Conservation (phyloP, 2,329 filamentous ascomycete species). For the Colletotrichum chrysophilum region DNA sequence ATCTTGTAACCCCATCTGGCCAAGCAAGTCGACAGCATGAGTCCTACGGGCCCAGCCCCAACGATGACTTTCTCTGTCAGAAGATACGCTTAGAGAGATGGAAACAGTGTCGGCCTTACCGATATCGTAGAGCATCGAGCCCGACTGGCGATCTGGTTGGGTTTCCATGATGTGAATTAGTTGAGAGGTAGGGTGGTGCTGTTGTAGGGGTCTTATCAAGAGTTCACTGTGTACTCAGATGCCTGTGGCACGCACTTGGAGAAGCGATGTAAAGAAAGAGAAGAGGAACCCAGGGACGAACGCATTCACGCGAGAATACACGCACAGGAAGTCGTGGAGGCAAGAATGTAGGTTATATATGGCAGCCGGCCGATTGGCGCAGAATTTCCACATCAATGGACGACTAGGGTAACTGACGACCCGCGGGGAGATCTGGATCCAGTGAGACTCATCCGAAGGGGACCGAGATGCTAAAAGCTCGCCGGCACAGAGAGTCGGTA, state of each 20-base stretch:
- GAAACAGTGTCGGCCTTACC: slow-evolving; percentile 32
- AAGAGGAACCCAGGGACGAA: background rate
- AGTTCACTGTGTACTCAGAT: background rate
- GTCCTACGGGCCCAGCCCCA: slow-evolving; percentile 86
- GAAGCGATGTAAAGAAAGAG: background rate
- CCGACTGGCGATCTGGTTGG: slow-evolving; percentile 10
- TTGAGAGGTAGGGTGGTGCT: background rate
- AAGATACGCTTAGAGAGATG: background rate
- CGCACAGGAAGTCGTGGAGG: background rate
- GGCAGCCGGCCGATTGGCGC: background rate
- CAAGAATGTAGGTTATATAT: background rate
- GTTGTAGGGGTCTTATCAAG: background rate
- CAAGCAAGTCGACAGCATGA: slow-evolving; percentile 86
- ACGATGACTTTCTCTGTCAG: slow-evolving; percentile 70
- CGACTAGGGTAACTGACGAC: background rate
- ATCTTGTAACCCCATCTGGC: slow-evolving; percentile 94
- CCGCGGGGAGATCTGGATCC: slow-evolving; percentile 3
- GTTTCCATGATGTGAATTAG: background rate
- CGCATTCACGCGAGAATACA: background rate
- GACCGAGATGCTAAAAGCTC: background rate
- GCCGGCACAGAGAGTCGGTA: slow-evolving; percentile 15
- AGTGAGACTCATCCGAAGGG: background rate
- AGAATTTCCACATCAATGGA: background rate
- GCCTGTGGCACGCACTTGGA: background rate
- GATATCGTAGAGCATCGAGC: slow-evolving; percentile 45